Base-by-base conservation (phyloP, 2,329 filamentous ascomycete species). In the Fusarium pseudocircinatum region DNA sequence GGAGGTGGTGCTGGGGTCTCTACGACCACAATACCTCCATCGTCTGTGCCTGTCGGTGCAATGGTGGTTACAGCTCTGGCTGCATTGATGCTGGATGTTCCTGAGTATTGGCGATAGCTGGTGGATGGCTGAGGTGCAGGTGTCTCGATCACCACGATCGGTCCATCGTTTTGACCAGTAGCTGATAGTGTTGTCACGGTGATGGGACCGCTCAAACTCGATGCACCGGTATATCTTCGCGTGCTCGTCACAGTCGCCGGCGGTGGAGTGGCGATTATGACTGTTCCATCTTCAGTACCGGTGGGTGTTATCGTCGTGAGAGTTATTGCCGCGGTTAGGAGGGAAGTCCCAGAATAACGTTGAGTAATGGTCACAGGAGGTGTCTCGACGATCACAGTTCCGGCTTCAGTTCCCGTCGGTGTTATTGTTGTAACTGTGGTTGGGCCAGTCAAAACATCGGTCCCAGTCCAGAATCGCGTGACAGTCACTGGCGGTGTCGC, bases 1-100 rank as follows among this genome's bases (percentile, higher is more conserved):
- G 65, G 65, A 16, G 63, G 65, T 6, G 65, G 26, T 7, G 26
- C 37, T 10, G 65, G 65, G 1, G 65, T 68, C 32, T 68, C 65
- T 10, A 68, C 65, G 5, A 68, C 24, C 2, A 68, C 37, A 7
- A 68, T 15, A 2, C 32, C 61, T 24, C 36, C 56, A 4, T 43
- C 42, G 11, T 63, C 63, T 3, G 56, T 56, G 10, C 63, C 65
- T 1, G 63, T 62, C 2, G 65, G 65, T 1, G 43, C 37, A 18
- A 54, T 26, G 1, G 65, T 68, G 1, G 65, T 68, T 2, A 34
- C 39, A 2, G 65, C 47, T 4, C 36, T 36, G 3, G 65, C 54
- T 6, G 54, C 65, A 3, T 49, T 40, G 18, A 68, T 20, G 15
- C 30, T n/a, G 1, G 54, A 61, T 4, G 65, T 68, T 12, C 65